phyloP scores from a whole-genome alignment of 371 early-diverging fungal species.

The Funneliformis caledonium region DNA sequence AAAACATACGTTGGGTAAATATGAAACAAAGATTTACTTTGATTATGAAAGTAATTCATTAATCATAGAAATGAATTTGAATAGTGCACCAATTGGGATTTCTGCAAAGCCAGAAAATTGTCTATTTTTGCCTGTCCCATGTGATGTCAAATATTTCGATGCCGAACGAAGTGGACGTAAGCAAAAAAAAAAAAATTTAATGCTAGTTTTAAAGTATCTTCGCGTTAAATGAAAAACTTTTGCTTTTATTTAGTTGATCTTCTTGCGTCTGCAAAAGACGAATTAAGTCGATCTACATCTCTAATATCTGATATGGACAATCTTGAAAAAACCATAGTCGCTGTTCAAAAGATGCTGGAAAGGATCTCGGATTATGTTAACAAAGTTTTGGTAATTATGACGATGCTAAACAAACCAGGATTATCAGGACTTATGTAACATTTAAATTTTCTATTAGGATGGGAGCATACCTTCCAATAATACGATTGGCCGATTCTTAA shows the following conservation, averaged over 20 bases:
- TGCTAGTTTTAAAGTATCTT: conserved; percentile 1
- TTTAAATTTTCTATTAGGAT: conserved; percentile 46
- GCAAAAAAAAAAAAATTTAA: conserved; percentile 40
- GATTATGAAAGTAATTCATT: not conserved
- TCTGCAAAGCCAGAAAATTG: conserved; percentile 71
- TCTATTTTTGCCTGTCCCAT: conserved; percentile 86
- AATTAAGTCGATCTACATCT: conserved; percentile 58
- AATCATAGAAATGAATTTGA: not conserved
- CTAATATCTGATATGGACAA: conserved; percentile 88
- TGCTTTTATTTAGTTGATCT: conserved; percentile 65
- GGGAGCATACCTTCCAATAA: conserved; percentile 72
- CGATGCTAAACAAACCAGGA: not conserved
- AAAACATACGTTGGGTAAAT: conserved; percentile 74
- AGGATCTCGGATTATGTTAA: conserved; percentile 85
- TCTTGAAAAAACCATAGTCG: conserved; percentile 77
- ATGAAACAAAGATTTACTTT: not conserved
- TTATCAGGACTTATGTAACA: not conserved
- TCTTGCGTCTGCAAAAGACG: conserved; percentile 70
- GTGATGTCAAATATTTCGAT: conserved; percentile 86
- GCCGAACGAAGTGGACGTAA: conserved; percentile 87
- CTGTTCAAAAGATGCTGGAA: conserved; percentile 85
- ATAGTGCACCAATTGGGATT: conserved; percentile 75
- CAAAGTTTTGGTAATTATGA: conserved; percentile 69
- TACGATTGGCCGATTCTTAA: conserved; percentile 88
- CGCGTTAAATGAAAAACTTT: not conserved